A percentile compares a stretch with the other conserved stretches of the same genome.
Evolutionary conservation across 768 basidiomycete genomes (phyloP).

Genomic region (Naganishia onofrii): DNA sequence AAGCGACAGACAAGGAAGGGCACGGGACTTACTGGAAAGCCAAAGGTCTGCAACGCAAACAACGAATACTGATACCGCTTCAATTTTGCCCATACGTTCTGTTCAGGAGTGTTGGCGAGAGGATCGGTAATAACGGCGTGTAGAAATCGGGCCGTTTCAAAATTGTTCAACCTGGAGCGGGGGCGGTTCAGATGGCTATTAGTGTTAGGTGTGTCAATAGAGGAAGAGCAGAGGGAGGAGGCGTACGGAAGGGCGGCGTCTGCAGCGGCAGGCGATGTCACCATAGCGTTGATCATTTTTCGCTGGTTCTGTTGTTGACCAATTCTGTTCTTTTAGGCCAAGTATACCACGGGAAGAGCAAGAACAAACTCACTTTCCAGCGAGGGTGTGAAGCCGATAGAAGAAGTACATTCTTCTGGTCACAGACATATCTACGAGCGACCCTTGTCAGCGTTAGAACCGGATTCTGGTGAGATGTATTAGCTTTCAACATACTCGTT

Average conservation of each 20-base stretch:
- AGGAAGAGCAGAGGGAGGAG: neutral
- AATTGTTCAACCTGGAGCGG: neutral
- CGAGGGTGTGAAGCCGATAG: neutral
- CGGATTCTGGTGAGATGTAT: neutral
- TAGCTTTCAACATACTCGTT: neutral
- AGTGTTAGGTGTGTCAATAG: neutral
- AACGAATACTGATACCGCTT: slow-evolving; percentile 7
- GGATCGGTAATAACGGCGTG: neutral
- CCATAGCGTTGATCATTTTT: neutral
- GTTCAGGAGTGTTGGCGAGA: neutral
- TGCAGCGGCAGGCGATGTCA: neutral
- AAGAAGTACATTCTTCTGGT: neutral
- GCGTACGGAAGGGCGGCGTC: neutral
- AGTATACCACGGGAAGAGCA: neutral
- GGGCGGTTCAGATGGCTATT: neutral
- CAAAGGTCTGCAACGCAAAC: slow-evolving; percentile 3
- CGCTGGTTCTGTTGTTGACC: neutral
- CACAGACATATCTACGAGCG: neutral
- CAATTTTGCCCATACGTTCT: slow-evolving; percentile 1
- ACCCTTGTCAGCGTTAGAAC: neutral
- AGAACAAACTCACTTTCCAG: neutral
- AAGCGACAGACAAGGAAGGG: neutral
- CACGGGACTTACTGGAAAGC: neutral
- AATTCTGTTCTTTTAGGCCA: neutral
- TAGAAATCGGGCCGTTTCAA: neutral